These are phyloP conservation scores for Aspergillus sp. DNA, from an alignment of 2,329 filamentous ascomycete genomes.

Conservation along the genomic window DNA sequence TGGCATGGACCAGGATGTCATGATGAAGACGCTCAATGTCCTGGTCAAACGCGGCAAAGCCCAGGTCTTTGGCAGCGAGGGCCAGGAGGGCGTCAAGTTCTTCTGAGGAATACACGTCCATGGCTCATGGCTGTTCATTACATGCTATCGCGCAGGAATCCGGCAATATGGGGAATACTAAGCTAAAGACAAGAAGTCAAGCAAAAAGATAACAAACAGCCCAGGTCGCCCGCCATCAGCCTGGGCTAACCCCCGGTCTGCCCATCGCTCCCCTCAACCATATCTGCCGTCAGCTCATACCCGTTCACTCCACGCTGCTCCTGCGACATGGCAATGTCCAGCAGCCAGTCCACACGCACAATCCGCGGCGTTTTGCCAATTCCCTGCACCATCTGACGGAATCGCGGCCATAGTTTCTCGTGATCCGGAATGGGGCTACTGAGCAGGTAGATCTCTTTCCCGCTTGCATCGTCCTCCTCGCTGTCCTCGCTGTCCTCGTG, in stretches of 20 bases:
- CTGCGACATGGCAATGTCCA: slow-evolving; percentile 84
- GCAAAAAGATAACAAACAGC: slow-evolving; percentile 1
- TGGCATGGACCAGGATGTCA: slow-evolving; percentile 74
- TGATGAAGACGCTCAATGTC: slow-evolving; percentile 68
- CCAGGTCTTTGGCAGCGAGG: slow-evolving; percentile 84
- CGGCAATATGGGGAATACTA: not conserved
- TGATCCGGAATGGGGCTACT: slow-evolving; percentile 60
- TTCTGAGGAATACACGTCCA: slow-evolving; percentile 50
- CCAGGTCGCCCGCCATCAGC: slow-evolving; percentile 1
- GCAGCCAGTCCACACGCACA: slow-evolving; percentile 78
- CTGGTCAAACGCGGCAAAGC: slow-evolving; percentile 86
- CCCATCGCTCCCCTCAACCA: slow-evolving; percentile 14
- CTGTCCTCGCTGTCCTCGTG: slow-evolving; percentile 33
- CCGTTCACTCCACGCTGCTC: slow-evolving; percentile 58
- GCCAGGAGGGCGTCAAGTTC: slow-evolving; percentile 90
- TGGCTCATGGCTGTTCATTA: not conserved
- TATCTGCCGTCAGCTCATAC: slow-evolving; percentile 41
- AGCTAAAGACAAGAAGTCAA: too few species aligned
- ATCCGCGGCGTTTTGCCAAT: slow-evolving; percentile 73
- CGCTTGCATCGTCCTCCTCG: slow-evolving; percentile 51
- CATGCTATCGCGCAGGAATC: not conserved
- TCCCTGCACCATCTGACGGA: slow-evolving; percentile 66
- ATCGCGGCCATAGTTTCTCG: slow-evolving; percentile 66
- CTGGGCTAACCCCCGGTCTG: slow-evolving; percentile 9
- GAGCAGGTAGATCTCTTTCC: slow-evolving; percentile 73